Evolutionary conservation across 106 monocot species (phyloP), one percentile per base, ranked within the genome.

Genomic region (Chionographis japonica): DNA sequence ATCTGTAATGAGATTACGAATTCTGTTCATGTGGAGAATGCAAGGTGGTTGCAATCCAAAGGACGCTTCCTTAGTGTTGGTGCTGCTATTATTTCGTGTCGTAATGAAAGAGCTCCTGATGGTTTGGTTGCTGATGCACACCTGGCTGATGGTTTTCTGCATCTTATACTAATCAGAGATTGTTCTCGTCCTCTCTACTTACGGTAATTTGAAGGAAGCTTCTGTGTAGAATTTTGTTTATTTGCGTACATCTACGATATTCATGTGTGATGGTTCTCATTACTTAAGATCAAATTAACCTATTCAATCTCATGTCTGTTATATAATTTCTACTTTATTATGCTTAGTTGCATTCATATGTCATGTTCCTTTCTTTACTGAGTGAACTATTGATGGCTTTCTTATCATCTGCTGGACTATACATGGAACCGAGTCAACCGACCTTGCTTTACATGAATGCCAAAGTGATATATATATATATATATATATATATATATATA

Each of bases 71-170:
- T 91, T 62, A 90, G 94, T 66, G 69, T 94, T 72, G 94, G 94
- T 61, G 94, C 83, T 38, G 94, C 94, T 8, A 67, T 94, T 36
- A 94, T 94, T 56, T 94, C 94, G 36, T 94, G 94, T 63, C 90
- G 94, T 37, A 94, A 94, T 75, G 94, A 86, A 81, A 85, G 76
- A 72, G 88, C 94, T 52, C 94, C 94, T 62, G 85, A 94, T 79
- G 94, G 94, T 74, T 69, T 94, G 39, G 94, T 94, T 18, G 85
- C 82, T 59, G 83, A 94, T 75, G 94, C 94, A 50, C 94, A 94
- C 68, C 79, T 94, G 54, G 79, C 88, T 43, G 94, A 94, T 81
- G 94, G 94, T 50, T 88, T 88, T 75, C 79, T 94, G 56, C 87
- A 94, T 94, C 88, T 94, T 61, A 90, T 94, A 75, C 72, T 94